Conservation (phyloP, 495 filamentous ascomycete genomes). For the Niebla homalea region DNA sequence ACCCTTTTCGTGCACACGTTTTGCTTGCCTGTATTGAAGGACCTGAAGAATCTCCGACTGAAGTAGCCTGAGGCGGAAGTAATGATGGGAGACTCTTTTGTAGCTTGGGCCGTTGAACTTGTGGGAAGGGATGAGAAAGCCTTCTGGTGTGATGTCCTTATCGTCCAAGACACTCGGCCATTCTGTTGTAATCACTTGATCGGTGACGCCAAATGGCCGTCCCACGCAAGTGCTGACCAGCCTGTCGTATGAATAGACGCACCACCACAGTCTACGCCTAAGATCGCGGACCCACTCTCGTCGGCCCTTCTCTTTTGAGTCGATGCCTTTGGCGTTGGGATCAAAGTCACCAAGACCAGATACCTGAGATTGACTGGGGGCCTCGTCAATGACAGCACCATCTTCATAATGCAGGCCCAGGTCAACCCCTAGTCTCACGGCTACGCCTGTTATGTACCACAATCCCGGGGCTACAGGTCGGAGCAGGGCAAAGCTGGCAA, state of each 20-base stretch:
- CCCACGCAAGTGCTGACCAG: constrained; percentile 87
- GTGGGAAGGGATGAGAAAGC: constrained; percentile 45
- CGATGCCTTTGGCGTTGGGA: constrained; percentile 18
- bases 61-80: constrained; percentile 78
- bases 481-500: constrained; percentile 83
- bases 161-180: constrained; percentile 84
- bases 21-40: constrained; percentile 74
- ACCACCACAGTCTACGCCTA: constrained; percentile 87
- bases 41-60: constrained; percentile 95
- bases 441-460: constrained; percentile 95
- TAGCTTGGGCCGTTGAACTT: constrained; percentile 50
- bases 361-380: constrained; percentile 12
- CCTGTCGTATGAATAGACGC: constrained; percentile 84
- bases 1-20: constrained; percentile 40
- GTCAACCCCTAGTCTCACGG: constrained; percentile 79
- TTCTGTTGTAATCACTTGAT: constrained; percentile 87
- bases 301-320: constrained; percentile 53
- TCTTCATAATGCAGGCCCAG: constrained; percentile 90
- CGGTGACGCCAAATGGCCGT: constrained; percentile 82
- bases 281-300: constrained; percentile 80
- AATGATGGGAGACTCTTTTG: constrained; percentile 80
- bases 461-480: constrained; percentile 83
- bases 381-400: constrained; percentile 50
- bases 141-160: constrained; percentile 73
- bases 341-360: constrained; percentile 9